phyloP scores from a whole-genome alignment of 2,329 filamentous ascomycete species.

The Mariannaea sp. region DNA sequence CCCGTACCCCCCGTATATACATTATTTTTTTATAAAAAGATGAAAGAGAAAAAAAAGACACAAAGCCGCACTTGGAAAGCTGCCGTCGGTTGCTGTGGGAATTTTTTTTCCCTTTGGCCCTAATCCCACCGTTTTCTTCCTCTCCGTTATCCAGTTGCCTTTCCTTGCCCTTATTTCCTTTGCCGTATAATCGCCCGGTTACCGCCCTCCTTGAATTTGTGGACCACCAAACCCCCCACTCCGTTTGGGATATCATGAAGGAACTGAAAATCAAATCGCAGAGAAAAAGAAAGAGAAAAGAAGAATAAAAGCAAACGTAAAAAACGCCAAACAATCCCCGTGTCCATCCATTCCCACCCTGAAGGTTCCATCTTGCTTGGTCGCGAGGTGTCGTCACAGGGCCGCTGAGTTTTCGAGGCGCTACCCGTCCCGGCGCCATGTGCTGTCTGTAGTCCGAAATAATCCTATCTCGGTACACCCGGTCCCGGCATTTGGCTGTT shows the following conservation, averaged over 20 bases:
- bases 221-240: conserved; percentile 25
- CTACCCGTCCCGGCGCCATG: conserved; percentile 4
- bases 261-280: conserved; percentile 31
- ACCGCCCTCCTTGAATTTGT: conserved; percentile 26
- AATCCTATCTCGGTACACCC: conserved; percentile 1
- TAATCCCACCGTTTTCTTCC: conserved; percentile 18
- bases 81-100: conserved; percentile 1
- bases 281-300: conserved; percentile 14
- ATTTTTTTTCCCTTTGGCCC: not conserved
- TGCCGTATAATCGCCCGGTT: conserved; percentile 28
- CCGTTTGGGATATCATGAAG: conserved; percentile 37
- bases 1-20: conserved; percentile 12
- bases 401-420: conserved; percentile 8
- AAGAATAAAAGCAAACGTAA: conserved; percentile 16
- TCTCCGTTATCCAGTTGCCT: conserved; percentile 22
- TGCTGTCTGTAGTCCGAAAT: not conserved
- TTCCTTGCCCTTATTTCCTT: conserved; percentile 25
- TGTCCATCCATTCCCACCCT: conserved; percentile 21
- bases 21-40: too few relatives aligned
- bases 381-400: conserved; percentile 26
- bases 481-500: conserved; percentile 5
- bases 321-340: conserved; percentile 35
- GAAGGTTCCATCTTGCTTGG: conserved; percentile 16
- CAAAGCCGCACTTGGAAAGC: conserved; percentile 17
- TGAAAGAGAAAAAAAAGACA: conserved; percentile 5